phyloP scores from a whole-genome alignment of 345 rosid genomes.

The Euphorbia pulcherrima region DNA sequence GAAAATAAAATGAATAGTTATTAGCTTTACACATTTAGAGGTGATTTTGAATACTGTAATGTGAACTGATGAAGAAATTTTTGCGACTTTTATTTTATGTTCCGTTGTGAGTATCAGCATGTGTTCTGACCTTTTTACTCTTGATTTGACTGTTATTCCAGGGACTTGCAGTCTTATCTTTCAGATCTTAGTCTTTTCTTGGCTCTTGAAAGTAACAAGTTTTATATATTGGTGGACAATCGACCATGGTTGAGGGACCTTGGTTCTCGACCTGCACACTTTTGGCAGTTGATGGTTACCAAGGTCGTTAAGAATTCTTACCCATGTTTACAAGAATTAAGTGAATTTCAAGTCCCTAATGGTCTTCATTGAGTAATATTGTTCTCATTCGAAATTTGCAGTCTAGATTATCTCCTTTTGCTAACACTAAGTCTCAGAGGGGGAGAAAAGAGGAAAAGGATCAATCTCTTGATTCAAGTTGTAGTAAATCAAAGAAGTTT shows the following conservation, averaged over 20 bases:
- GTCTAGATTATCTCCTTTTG: constrained; percentile 98
- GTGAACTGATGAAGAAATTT: not conserved
- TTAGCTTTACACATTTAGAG: not conserved
- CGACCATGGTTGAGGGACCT: constrained; percentile 74
- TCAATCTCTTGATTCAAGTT: constrained; percentile 28
- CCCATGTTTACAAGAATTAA: not conserved
- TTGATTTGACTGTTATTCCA: constrained; percentile 36
- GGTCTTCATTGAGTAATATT: constrained; percentile 9
- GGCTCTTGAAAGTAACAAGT: constrained; percentile 69
- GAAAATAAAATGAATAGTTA: not conserved
- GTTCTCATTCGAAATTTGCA: constrained; percentile 34
- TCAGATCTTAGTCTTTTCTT: constrained; percentile 81
- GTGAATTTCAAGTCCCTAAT: constrained; percentile 1
- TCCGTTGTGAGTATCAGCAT: not conserved
- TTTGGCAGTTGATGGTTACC: constrained; percentile 98
- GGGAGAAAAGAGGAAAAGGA: constrained; percentile 42
- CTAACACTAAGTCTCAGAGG: constrained; percentile 63
- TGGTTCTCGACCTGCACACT: constrained; percentile 61
- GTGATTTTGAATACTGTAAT: not conserved
- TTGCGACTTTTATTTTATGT: not conserved
- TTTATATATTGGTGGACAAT: constrained; percentile 88
- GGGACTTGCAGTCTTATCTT: constrained; percentile 95
- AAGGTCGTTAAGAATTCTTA: constrained; percentile 50
- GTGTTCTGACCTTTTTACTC: constrained; percentile 7
- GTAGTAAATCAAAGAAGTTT: constrained; percentile 34